Evolutionary conservation across 1,284 basidiomycete genomes (phyloP), one percentile per base, ranked within the genome.

Genomic region (Trichosporon inkin): DNA sequence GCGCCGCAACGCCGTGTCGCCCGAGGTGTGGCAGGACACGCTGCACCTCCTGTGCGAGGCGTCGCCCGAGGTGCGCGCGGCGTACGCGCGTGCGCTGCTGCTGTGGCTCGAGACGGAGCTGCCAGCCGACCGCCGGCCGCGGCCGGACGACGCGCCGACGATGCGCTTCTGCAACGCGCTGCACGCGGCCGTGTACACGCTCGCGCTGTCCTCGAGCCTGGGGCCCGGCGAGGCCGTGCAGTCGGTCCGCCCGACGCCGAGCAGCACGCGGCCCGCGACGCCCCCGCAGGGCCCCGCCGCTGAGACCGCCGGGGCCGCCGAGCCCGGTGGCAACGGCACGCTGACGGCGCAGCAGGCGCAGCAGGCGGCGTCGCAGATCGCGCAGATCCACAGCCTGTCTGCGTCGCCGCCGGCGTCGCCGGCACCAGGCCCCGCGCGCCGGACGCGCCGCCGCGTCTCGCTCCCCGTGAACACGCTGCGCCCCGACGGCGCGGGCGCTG

Each of bases 11-110:
- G 84, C 84, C 62, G 84, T 95, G 41, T 81, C 87, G 1, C 86
- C 88, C 19, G 89, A 92, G 69, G 84, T 88, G 38, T 94, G 90
- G 89, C 88, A 91, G 72, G 91, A 93, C 64, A 93, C 90, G 0
- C 76, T 95, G 44, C 87, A 86, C 53, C 81, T 94, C 22, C 78
- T 95, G 6, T 92, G 88, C 72, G 89, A 94, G 68, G 75, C 80
- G 19, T 86, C 89, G 59, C 86, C 84, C 64, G 79, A 83, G 10
- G 85, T 93, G 14, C 85, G 92, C 41, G 83, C 84, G 19, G 86
- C 89, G 65, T 94, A 92, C 71, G 83, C 85, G 1, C 80, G 83
- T n/a, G 84, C 86, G 1, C 77, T 94, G 10, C 75, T 88, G 5
- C 84, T 85, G 54, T 95, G 90, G 77, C 76, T 93, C 63, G 80